Conservation (phyloP, 2,329 filamentous ascomycete species). For the Bipolaris gigantea region DNA sequence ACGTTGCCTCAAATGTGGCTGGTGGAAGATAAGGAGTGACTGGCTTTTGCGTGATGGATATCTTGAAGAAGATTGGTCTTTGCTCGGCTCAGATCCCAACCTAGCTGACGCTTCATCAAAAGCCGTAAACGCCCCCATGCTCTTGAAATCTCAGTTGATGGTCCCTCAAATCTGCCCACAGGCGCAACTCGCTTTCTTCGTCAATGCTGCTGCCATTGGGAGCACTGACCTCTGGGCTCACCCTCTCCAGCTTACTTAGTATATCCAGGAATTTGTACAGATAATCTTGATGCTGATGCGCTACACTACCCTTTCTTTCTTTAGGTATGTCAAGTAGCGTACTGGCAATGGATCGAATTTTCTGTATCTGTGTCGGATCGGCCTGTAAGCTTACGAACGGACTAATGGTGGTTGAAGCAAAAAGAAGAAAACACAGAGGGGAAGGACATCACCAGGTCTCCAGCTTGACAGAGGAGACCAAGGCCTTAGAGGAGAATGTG, state of each 20-base stretch:
- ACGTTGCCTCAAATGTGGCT: neutral
- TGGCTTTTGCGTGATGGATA: neutral
- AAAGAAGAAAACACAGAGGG: slow-evolving; percentile 12
- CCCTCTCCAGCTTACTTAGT: slow-evolving; percentile 71
- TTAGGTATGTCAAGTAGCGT: slow-evolving; percentile 70
- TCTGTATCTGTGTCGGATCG: slow-evolving; percentile 62
- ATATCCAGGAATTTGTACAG: slow-evolving; percentile 74
- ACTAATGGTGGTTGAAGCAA: slow-evolving; percentile 7
- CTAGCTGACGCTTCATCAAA: slow-evolving; percentile 13
- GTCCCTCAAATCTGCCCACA: slow-evolving; percentile 78
- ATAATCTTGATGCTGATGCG: slow-evolving; percentile 68
- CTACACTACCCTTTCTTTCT: slow-evolving; percentile 55
- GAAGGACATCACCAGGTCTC: slow-evolving; percentile 9
- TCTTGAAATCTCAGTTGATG: slow-evolving; percentile 74
- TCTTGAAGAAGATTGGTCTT: neutral
- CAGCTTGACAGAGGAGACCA: slow-evolving; percentile 15
- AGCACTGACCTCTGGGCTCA: slow-evolving; percentile 49
- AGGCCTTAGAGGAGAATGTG: slow-evolving; percentile 15
- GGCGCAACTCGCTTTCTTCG: slow-evolving; percentile 74
- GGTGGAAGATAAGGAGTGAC: neutral
- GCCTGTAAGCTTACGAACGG: slow-evolving; percentile 33
- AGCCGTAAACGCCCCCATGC: slow-evolving; percentile 59
- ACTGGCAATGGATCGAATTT: slow-evolving; percentile 81
- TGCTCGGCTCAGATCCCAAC: neutral
- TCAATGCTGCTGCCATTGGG: slow-evolving; percentile 49